A percentile compares a stretch with the other conserved stretches of the same genome.
Conservation (phyloP, 2,329 filamentous ascomycete genomes). For the Colletotrichum sp. region DNA sequence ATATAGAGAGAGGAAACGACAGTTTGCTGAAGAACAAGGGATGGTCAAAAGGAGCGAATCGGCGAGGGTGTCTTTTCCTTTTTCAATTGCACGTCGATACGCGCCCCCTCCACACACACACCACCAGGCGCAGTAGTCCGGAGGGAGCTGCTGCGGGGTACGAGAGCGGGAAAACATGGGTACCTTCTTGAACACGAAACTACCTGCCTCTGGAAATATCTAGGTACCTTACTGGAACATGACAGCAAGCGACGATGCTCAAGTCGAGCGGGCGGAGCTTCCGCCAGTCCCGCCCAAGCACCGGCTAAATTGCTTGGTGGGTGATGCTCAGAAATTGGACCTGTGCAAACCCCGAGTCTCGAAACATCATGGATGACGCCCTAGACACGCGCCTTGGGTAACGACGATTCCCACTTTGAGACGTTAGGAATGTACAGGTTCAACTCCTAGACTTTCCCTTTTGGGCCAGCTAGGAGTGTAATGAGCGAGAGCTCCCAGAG, state of each 20-base stretch:
- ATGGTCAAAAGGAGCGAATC: background rate
- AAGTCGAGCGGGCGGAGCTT: background rate
- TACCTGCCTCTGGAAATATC: background rate
- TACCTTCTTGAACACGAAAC: background rate
- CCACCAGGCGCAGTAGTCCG: background rate
- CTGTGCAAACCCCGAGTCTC: background rate
- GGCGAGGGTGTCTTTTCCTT: background rate
- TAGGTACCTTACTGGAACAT: background rate
- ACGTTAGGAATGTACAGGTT: background rate
- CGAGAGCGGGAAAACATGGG: background rate
- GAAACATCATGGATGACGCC: background rate
- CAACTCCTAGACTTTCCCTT: background rate
- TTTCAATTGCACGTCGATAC: background rate
- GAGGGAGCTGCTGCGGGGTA: conserved; percentile 17
- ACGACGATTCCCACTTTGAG: background rate
- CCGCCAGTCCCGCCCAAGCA: background rate
- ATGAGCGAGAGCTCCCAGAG: background rate
- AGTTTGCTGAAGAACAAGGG: background rate
- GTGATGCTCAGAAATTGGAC: background rate
- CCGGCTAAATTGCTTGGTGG: background rate
- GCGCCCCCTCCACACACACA: background rate
- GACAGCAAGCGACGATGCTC: background rate
- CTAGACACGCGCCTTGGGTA: background rate
- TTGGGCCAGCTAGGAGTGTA: background rate
- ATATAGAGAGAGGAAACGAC: background rate